A percentile compares a stretch with the other conserved stretches of the same genome.
These are phyloP conservation scores for Trichoderma hamatum DNA, from an alignment of 2,329 filamentous ascomycete species.

Conservation along the genomic window DNA sequence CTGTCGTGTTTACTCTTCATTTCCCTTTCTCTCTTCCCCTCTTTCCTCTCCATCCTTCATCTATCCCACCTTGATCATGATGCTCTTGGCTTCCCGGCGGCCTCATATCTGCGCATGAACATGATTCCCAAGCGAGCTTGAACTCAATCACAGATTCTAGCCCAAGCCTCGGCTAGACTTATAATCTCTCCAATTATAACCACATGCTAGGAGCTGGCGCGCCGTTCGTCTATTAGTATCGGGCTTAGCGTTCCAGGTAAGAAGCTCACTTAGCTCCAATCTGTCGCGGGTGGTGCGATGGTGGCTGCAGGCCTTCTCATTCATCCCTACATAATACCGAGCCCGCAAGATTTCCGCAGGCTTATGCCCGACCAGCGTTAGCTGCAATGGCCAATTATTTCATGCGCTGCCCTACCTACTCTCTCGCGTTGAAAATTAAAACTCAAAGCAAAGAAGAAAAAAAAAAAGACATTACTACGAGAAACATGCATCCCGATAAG, in stretches of 20 bases:
- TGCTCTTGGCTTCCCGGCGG: too few relatives aligned
- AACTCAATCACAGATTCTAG: background rate
- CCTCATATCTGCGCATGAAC: background rate
- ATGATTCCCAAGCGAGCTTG: background rate
- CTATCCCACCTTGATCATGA: too few relatives aligned
- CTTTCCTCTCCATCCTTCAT: background rate
- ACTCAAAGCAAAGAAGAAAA: background rate
- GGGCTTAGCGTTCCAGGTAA: background rate
- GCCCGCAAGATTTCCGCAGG: conserved; percentile 20
- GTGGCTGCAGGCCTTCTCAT: background rate
- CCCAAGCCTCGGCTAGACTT: background rate
- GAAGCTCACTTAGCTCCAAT: background rate
- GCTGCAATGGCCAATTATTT: conserved; percentile 4
- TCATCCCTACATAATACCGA: conserved; percentile 15
- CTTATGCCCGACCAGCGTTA: conserved; percentile 19
- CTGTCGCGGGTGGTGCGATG: background rate
- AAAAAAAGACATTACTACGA: background rate
- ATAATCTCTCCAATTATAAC: background rate
- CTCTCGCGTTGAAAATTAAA: background rate
- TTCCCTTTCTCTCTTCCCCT: background rate
- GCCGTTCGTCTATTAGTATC: background rate
- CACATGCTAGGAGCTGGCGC: background rate
- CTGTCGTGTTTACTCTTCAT: background rate
- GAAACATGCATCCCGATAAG: background rate
- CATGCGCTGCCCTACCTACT: background rate